Percentiles rank a stretch among this genome's conserved stretches.
These are phyloP conservation scores for Pythium utonaiense DNA, from an alignment of 352 stramenopile genomes.

Conservation along the genomic window DNA sequence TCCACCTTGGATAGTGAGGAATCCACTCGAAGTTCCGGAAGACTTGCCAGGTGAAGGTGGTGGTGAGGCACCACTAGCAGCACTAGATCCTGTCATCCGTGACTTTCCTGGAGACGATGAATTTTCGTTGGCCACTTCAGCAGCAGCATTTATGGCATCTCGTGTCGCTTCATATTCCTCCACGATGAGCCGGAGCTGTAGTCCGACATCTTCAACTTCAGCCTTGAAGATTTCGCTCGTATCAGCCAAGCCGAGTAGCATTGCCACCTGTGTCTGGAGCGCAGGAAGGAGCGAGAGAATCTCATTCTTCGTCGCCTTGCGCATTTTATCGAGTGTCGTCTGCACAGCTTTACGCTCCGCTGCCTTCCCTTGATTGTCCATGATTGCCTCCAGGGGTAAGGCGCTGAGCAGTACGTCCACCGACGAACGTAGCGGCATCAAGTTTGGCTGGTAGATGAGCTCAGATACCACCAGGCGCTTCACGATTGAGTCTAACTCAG, in stretches of 20 bases:
- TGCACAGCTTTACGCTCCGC: conserved; percentile 60
- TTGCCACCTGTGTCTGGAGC: conserved; percentile 56
- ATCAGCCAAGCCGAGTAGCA: conserved; percentile 42
- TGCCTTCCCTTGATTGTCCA: conserved; percentile 82
- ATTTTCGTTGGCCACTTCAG: neutral
- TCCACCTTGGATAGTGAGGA: neutral
- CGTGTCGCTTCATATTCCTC: conserved; percentile 23
- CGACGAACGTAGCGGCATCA: conserved; percentile 36
- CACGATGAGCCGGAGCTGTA: conserved; percentile 48
- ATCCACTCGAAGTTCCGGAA: neutral
- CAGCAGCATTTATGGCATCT: neutral
- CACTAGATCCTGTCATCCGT: too few species aligned
- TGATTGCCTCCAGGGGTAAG: conserved; percentile 50
- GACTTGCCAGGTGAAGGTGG: neutral
- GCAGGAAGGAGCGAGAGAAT: conserved; percentile 59
- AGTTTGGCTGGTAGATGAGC: conserved; percentile 74
- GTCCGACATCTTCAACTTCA: conserved; percentile 48
- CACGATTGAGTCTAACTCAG: conserved; percentile 61
- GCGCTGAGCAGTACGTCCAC: conserved; percentile 57
- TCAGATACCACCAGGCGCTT: conserved; percentile 59
- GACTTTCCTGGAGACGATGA: neutral
- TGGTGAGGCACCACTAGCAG: too few species aligned
- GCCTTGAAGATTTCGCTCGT: conserved; percentile 50
- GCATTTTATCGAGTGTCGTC: conserved; percentile 77
- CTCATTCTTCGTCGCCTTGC: conserved; percentile 74